A percentile compares a stretch with the other conserved stretches of the same genome.
phyloP scores from a whole-genome alignment of 495 filamentous ascomycete genomes.

The Aspergillus heteromorphus region DNA sequence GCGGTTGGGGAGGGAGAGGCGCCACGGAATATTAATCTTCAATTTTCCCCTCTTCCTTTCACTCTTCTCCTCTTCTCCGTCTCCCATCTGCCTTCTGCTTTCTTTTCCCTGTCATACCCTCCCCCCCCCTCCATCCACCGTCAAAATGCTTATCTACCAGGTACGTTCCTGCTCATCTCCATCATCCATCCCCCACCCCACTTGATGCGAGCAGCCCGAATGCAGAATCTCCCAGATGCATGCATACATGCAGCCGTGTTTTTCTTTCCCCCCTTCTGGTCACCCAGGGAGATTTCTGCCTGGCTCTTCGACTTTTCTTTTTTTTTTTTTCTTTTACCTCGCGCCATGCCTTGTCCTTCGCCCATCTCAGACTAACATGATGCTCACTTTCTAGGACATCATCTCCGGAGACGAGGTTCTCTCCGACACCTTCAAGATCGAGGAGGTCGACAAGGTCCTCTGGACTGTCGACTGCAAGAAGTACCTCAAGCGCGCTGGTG shows the following conservation, averaged over 20 bases:
- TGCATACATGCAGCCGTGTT: constrained; percentile 45
- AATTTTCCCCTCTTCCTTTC: constrained; percentile 37
- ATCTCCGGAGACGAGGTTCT: constrained; percentile 90
- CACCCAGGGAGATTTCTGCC: no score
- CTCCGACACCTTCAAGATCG: constrained; percentile 84
- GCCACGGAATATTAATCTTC: constrained; percentile 36
- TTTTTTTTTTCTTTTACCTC: neutral
- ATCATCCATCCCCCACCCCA: no score
- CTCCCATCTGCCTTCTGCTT: constrained; percentile 24
- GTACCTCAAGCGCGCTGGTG: constrained; percentile 65
- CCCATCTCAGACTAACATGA: constrained; percentile 12
- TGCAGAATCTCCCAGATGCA: neutral
- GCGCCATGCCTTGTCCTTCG: no score
- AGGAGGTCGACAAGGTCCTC: constrained; percentile 66
- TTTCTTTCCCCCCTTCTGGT: neutral
- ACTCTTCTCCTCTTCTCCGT: constrained; percentile 33
- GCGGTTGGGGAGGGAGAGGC: constrained; percentile 10
- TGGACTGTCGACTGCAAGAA: constrained; percentile 89
- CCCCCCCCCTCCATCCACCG: constrained; percentile 21
- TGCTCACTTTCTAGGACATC: constrained; percentile 58
- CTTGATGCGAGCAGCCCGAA: constrained; percentile 3
- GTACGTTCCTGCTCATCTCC: constrained; percentile 39
- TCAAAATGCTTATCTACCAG: constrained; percentile 88
- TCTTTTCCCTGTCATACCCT: constrained; percentile 30
- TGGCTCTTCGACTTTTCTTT: neutral